Base-by-base conservation (phyloP, 441 rosid species). In the Populus hybrid region DNA sequence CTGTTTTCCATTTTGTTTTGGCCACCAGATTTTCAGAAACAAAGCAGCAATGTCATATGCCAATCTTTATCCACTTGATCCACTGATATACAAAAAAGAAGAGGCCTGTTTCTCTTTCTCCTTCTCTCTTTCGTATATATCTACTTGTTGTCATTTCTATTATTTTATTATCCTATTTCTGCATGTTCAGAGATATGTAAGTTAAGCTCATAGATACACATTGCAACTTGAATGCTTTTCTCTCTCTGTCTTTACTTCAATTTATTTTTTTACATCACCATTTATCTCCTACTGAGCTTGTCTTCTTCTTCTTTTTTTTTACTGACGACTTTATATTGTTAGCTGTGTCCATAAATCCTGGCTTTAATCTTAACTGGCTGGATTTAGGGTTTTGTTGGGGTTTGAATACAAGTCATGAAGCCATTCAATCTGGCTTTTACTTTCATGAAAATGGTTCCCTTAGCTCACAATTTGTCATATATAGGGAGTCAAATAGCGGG, bases 61-160 rank as follows among this genome's bases (percentile, higher is more conserved):
- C 57, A 46, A 85, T 87, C 88, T 85, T 86, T 90, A 89, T 89
- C 92, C 86, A 84, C 28, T 79, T 78, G 54, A 59, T 35, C 32
- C 73, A 70, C 70, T 61, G 73, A 66, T 9, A 8, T 34, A 78
- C 83, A 76, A 72, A 68, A 59, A 76, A 73, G 20, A 66, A 35
- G 50, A 80, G 80, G 69, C 74, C 59, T 77, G 76, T 74, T 36
- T 76, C 65, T 76, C 74, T 61, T 10, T 66, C 66, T 76, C 63
- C 72, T 54, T 67, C 75, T 73, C 65, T 72, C 50, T 66, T 79
- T 34, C 32, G 30, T 76, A 8, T 76, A 8, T 73, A 63, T 26
- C 64, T 54, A 50, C n/a, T 78, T 70, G 9, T 36, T 10, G 32
- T 42, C 21, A 35, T 64, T 42, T 6, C 40, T 67, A 21, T 14